phyloP scores from a whole-genome alignment of 2,329 filamentous ascomycete species.

The Pseudogymnoascus sp. region DNA sequence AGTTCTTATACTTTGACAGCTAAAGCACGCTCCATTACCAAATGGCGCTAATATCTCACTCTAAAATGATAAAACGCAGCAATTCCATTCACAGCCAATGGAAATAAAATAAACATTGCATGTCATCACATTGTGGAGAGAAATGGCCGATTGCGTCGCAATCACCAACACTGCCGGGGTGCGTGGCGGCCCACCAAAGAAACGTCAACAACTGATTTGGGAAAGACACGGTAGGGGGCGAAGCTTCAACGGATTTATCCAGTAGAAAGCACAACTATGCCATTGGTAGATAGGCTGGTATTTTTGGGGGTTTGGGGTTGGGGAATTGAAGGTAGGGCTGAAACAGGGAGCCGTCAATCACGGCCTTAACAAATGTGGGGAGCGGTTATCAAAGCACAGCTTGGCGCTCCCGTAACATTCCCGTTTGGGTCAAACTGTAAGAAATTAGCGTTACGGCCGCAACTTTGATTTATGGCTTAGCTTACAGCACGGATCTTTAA shows the following conservation, averaged over 20 bases:
- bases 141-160: background rate
- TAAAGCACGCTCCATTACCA: background rate
- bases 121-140: background rate
- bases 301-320: background rate
- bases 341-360: background rate
- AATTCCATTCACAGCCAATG: background rate
- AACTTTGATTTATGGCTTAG: background rate
- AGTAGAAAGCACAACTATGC: background rate
- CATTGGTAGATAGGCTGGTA: background rate
- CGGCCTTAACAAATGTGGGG: background rate
- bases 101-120: background rate
- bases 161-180: background rate
- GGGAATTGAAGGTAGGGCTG: background rate
- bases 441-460: background rate
- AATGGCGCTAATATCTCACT: background rate
- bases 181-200: background rate
- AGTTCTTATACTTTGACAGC: background rate
- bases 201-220: background rate
- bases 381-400: background rate
- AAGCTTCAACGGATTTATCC: background rate
- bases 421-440: background rate
- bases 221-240: constrained; percentile 1
- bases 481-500: background rate
- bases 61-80: background rate
- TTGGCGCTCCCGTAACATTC: background rate